Base-by-base conservation (phyloP, 495 filamentous ascomycete genomes). In the Jackrogersella multiformis region DNA sequence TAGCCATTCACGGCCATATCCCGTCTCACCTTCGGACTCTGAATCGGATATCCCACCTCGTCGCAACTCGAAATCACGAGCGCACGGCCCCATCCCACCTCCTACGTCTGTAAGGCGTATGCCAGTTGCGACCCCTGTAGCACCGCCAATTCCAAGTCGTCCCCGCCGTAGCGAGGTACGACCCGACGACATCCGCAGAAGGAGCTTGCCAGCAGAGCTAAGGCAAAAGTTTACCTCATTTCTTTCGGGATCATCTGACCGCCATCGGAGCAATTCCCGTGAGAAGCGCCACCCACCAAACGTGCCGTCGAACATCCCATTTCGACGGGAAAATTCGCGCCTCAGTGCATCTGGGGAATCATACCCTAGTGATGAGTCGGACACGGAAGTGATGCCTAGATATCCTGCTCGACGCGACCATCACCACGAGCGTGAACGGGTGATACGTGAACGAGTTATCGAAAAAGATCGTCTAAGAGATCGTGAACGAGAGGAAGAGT, bases 381-480 rank as follows among this genome's bases (percentile, higher is more conserved):
- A 67, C 1, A n/a, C 54, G 9, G 73, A 64, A n/a, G 35, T 70
- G 1, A 1, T 46, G 1, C 51, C 67, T 1, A 64, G 52, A 34
- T 71, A 73, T 63, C 23, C 61, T 12, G 38, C 55, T 15, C 56
- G 74, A 41, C 68, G 56, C 28, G 68, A 51, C 23, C 70, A 51
- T 32, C 69, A 78, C 24, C 72, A 55, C 15, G 55, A 70, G 10
- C 60, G 70, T 21, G 42, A 46, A 46, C 42, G 42, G 12, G 21
- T 46, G 6, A 66, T 75, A 4, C 71, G 68, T 1, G 76, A 77
- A 7, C 67, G 70, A 35, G 51, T 52, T 9, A 61, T 71, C 4
- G 72, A 78, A 28, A 67, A 67, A 28, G 73, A 74, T 39, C 56
- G 64, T 20, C 67, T 72, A 15, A 66, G 71, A 13, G 74, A 75